Evolutionary conservation across 192 early-diverging fungal genomes (phyloP).

Genomic region (Podila epicladia): DNA sequence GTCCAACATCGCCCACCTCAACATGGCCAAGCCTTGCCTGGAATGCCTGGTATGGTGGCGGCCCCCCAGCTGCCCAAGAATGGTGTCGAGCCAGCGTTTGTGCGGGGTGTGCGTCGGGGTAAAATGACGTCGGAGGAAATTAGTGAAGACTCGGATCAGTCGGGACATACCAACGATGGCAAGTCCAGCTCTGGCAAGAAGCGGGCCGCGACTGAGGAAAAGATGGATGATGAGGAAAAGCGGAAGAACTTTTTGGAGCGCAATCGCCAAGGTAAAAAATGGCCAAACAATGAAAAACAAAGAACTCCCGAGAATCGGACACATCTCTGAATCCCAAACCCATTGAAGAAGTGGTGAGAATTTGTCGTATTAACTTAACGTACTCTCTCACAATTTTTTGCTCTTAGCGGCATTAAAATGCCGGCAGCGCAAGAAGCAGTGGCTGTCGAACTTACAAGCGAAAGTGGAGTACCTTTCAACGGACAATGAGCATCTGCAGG

Average conservation of each 20-base stretch:
- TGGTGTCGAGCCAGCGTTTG: slow-evolving; percentile 2
- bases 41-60: slow-evolving; percentile 16
- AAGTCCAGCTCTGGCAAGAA: slow-evolving; percentile 34
- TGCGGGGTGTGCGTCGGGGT: slow-evolving; percentile 6
- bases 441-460: slow-evolving; percentile 83
- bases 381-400: background rate
- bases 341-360: background rate
- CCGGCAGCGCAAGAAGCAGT: slow-evolving; percentile 92
- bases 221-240: slow-evolving; percentile 74
- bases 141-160: slow-evolving; percentile 27
- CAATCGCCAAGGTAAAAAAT: slow-evolving; percentile 78
- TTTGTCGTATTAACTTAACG: background rate
- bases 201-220: slow-evolving; percentile 36
- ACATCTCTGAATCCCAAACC: background rate
- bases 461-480: slow-evolving; percentile 68
- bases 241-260: slow-evolving; percentile 86
- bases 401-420: slow-evolving; percentile 86
- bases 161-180: slow-evolving; percentile 22
- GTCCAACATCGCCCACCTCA: background rate
- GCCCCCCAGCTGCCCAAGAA: slow-evolving; percentile 6
- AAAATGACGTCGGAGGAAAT: slow-evolving; percentile 39
- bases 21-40: slow-evolving; percentile 2
- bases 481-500: slow-evolving; percentile 74
- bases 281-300: background rate
- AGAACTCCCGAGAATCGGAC: background rate